phyloP scores from a whole-genome alignment of 2,329 filamentous ascomycete species.

The Lachnum nothofagi region DNA sequence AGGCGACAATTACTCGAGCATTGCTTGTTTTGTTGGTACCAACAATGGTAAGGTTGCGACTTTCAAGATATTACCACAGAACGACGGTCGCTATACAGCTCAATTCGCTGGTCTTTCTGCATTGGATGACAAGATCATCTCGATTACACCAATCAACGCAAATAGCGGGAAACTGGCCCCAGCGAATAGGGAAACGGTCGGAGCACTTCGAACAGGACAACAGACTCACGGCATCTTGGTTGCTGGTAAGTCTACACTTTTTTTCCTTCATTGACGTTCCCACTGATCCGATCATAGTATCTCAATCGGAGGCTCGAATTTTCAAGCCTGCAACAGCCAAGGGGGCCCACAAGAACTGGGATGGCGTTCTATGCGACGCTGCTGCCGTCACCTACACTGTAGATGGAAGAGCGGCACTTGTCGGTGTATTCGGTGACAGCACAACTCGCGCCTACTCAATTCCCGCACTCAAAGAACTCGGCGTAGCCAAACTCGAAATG shows the following conservation, averaged over 20 bases:
- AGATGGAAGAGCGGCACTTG: slow-evolving; percentile 69
- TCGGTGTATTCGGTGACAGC: slow-evolving; percentile 81
- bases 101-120: slow-evolving; percentile 63
- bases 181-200: slow-evolving; percentile 70
- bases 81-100: slow-evolving; percentile 64
- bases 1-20: slow-evolving; percentile 91
- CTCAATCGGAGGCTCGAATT: slow-evolving; percentile 68
- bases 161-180: slow-evolving; percentile 70
- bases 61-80: slow-evolving; percentile 79
- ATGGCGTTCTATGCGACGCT: slow-evolving; percentile 72
- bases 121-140: slow-evolving; percentile 66
- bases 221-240: slow-evolving; percentile 78
- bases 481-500: slow-evolving; percentile 58
- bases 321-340: slow-evolving; percentile 82
- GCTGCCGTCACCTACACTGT: slow-evolving; percentile 72
- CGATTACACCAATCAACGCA: slow-evolving; percentile 72
- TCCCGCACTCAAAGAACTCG: slow-evolving; percentile 83
- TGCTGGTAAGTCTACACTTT: slow-evolving; percentile 52
- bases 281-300: slow-evolving; percentile 40
- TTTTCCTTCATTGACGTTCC: background rate
- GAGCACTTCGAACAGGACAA: slow-evolving; percentile 67
- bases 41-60: slow-evolving; percentile 78
- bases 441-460: slow-evolving; percentile 75
- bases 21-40: slow-evolving; percentile 86
- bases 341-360: slow-evolving; percentile 87